Conservation (phyloP, 2,329 filamentous ascomycete species). For the Zasmidium cellare region DNA sequence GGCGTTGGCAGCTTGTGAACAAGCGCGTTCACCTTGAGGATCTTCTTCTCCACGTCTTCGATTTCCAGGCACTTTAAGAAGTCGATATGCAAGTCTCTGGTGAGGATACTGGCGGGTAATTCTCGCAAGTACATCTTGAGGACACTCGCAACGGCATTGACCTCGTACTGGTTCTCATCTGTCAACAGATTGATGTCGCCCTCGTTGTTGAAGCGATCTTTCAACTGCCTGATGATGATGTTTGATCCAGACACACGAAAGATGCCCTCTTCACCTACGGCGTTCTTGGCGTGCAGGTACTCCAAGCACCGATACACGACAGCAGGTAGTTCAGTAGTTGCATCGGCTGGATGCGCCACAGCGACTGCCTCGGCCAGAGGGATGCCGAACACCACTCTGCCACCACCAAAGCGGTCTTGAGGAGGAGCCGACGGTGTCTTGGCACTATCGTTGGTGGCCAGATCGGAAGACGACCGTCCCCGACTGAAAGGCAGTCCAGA, state of each 20-base stretch:
- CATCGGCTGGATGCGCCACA: slow-evolving; percentile 70
- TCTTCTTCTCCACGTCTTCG: slow-evolving; percentile 71
- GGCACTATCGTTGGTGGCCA: slow-evolving; percentile 39
- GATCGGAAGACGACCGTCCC: slow-evolving; percentile 70
- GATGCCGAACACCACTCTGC: slow-evolving; percentile 72
- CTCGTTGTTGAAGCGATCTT: slow-evolving; percentile 90
- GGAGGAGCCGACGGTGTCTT: slow-evolving; percentile 21
- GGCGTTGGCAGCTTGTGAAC: slow-evolving; percentile 76
- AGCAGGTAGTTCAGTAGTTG: slow-evolving; percentile 76
- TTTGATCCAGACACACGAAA: slow-evolving; percentile 98
- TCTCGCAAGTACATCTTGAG: slow-evolving; percentile 94
- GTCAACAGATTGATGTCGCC: slow-evolving; percentile 81
- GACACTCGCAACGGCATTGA: slow-evolving; percentile 91
- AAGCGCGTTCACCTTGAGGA: slow-evolving; percentile 72
- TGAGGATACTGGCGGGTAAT: slow-evolving; percentile 86
- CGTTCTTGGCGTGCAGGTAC: slow-evolving; percentile 81
- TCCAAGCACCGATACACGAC: slow-evolving; percentile 96
- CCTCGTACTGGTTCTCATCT: slow-evolving; percentile 86
- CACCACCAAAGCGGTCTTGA: neutral
- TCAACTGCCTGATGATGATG: slow-evolving; percentile 84
- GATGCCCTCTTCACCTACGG: slow-evolving; percentile 85
- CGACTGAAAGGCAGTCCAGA: slow-evolving; percentile 50
- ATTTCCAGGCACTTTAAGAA: slow-evolving; percentile 75
- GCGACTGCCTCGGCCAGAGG: slow-evolving; percentile 83
- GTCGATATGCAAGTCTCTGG: slow-evolving; percentile 83